These are phyloP conservation scores for Steccherinum ochraceum DNA, from an alignment of 768 basidiomycete species.

Conservation along the genomic window DNA sequence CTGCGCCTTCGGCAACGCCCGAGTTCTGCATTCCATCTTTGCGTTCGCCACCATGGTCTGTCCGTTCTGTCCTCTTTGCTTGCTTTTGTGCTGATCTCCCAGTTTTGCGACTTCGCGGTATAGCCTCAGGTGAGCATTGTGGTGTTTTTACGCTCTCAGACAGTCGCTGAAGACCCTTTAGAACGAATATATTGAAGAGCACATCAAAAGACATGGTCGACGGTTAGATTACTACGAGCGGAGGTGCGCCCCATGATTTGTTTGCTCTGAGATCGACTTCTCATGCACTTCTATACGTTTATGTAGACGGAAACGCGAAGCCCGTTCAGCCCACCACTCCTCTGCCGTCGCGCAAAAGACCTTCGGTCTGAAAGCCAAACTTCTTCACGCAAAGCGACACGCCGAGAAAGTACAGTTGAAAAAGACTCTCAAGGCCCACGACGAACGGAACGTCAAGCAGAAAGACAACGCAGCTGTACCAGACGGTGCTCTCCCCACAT, in stretches of 20 bases:
- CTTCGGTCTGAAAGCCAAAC: slow-evolving; percentile 95
- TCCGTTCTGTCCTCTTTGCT: slow-evolving; percentile 1
- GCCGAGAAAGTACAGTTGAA: slow-evolving; percentile 97
- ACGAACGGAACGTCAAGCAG: slow-evolving; percentile 97
- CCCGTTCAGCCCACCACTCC: slow-evolving; percentile 66
- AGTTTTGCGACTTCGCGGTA: no score
- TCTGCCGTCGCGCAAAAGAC: slow-evolving; percentile 89
- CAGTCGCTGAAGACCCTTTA: slow-evolving; percentile 24
- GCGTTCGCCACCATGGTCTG: slow-evolving; percentile 21
- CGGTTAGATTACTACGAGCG: slow-evolving; percentile 94
- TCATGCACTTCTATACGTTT: slow-evolving; percentile 8
- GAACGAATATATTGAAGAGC: slow-evolving; percentile 99
- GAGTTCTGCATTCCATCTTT: slow-evolving; percentile 2
- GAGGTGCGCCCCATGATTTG: no score
- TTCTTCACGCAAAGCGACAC: slow-evolving; percentile 95
- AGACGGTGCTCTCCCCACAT: slow-evolving; percentile 91
- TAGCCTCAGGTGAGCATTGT: slow-evolving; percentile 58
- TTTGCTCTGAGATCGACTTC: no score
- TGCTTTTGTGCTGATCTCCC: neutral
- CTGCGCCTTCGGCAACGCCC: slow-evolving; percentile 4
- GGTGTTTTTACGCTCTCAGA: neutral
- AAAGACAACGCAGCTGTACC: slow-evolving; percentile 76
- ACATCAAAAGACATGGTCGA: slow-evolving; percentile 94
- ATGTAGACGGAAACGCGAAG: slow-evolving; percentile 73
- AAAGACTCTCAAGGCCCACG: slow-evolving; percentile 99